Base-by-base conservation (phyloP, 2,329 filamentous ascomycete species). In the Colletotrichum sp. region DNA sequence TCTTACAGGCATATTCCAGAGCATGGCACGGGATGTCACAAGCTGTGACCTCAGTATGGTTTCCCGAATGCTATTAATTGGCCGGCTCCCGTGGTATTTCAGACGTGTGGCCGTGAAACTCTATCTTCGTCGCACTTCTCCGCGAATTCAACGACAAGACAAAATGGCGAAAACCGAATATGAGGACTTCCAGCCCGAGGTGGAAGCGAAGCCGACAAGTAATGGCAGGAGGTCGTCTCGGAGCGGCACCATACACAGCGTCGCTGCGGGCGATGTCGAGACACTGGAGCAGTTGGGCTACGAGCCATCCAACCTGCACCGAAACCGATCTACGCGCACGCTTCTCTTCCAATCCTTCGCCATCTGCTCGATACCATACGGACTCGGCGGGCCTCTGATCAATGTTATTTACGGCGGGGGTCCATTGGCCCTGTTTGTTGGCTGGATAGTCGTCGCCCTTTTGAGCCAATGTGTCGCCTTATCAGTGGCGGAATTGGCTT, bases 291-390 rank as follows among this genome's bases (percentile, higher is more conserved):
- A 89, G 70, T 87, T 94, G 80, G 93, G 93, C 76, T 94, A 94
- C 87, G 91, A 90, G 82, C 88, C 92, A 24, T 64, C 62, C 70
- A 92, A 94, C 83, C 84, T 94, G 75, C 84, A 88, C 59, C 90
- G 93, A 75, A 93, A 89, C 80, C 89, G 93, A 70, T 94, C 92
- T 44, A 94, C 92, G 3, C 87, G 91, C 78, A 92, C 93, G 83
- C 92, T 94, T 67, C 92, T 92, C 79, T 94, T 94, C 88, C 94
- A 94, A 92, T 93, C 92, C 74, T 95, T 95, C 81, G 93, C 95
- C 79, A 89, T 95, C 71, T 93, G 93, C 67, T 93, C 93, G 3
- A 94, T 95, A 77, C 93, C 93, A 10, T 95, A 94, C 83, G 93
- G 93, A 80, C 88, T 95, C 36, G 90, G 92, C 39, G 86, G 92